These are phyloP conservation scores for Escallonia herrerae DNA, from an alignment of 129 eudicot genomes.

Conservation along the genomic window DNA sequence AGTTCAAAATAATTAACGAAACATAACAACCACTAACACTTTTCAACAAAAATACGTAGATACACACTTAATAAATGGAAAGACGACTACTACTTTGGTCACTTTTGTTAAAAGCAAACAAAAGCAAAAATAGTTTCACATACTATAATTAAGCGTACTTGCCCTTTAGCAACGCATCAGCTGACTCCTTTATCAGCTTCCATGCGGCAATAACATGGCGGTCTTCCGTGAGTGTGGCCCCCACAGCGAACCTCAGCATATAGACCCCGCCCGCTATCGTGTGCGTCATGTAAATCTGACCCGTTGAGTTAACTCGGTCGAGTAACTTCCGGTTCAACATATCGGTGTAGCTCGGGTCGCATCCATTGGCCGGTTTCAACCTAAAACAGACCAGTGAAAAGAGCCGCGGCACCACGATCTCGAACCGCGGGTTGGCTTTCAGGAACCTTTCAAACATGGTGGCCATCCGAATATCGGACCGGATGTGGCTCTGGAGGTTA, in stretches of 20 bases:
- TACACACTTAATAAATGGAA: too few relatives aligned
- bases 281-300: constrained; percentile 39
- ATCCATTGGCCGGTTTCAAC: constrained; percentile 23
- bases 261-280: constrained; percentile 30
- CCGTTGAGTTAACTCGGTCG: constrained; percentile 37
- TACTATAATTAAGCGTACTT: not conserved
- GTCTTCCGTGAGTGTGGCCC: constrained; percentile 42
- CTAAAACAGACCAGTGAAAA: constrained; percentile 8
- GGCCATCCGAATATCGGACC: constrained; percentile 17
- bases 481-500: constrained; percentile 12
- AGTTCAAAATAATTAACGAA: too few relatives aligned
- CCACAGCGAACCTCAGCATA: constrained; percentile 42
- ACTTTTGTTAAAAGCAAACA: too few relatives aligned
- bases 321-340: constrained; percentile 27
- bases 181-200: constrained; percentile 32
- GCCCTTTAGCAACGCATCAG: constrained; percentile 26
- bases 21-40: too few relatives aligned
- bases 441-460: constrained; percentile 14
- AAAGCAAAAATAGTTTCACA: too few relatives aligned
- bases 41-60: too few relatives aligned
- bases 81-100: too few relatives aligned
- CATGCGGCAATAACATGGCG: constrained; percentile 41
- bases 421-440: constrained; percentile 7
- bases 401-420: constrained; percentile 16
- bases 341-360: constrained; percentile 13